Conservation (phyloP, 169 alveolate genomes). For the Hepatocystis sp. region DNA sequence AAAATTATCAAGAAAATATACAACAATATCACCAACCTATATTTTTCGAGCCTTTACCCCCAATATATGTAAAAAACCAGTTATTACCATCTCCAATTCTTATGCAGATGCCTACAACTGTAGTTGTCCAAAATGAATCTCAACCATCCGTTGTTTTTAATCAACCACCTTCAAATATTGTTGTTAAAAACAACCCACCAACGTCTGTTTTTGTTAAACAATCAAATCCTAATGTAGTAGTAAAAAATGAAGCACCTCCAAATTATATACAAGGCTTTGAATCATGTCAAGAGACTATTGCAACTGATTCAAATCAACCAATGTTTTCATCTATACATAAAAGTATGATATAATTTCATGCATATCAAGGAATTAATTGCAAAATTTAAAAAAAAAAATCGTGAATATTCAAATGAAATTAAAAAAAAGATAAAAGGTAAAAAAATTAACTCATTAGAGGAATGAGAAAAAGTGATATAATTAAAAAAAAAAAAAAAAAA, state of each 20-base stretch:
- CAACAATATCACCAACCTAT: conserved; percentile 71
- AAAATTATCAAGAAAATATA: conserved; percentile 16
- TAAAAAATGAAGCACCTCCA: conserved; percentile 82
- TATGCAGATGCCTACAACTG: conserved; percentile 86
- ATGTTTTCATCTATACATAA: conserved; percentile 33
- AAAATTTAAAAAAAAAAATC: too few species aligned
- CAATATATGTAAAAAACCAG: conserved; percentile 71
- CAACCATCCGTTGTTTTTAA: conserved; percentile 87
- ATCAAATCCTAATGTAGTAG: conserved; percentile 86
- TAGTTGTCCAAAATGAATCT: conserved; percentile 86
- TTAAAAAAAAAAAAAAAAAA: too few species aligned
- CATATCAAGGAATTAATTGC: neutral
- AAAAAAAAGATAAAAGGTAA: too few species aligned
- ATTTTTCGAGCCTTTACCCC: conserved; percentile 74
- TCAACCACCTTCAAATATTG: conserved; percentile 89
- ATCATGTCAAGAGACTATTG: conserved; percentile 61
- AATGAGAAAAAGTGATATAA: too few species aligned
- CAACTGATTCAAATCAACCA: conserved; percentile 47
- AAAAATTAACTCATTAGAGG: too few species aligned
- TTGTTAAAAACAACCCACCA: conserved; percentile 87
- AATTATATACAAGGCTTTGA: conserved; percentile 65
- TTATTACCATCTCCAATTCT: conserved; percentile 75
- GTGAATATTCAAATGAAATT: too few species aligned
- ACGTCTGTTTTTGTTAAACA: conserved; percentile 85
- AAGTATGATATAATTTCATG: conserved; percentile 9